Evolutionary conservation across 495 filamentous ascomycete species (phyloP), one percentile per base, ranked within the genome.

Genomic region (Friedmanniomyces simplex): DNA sequence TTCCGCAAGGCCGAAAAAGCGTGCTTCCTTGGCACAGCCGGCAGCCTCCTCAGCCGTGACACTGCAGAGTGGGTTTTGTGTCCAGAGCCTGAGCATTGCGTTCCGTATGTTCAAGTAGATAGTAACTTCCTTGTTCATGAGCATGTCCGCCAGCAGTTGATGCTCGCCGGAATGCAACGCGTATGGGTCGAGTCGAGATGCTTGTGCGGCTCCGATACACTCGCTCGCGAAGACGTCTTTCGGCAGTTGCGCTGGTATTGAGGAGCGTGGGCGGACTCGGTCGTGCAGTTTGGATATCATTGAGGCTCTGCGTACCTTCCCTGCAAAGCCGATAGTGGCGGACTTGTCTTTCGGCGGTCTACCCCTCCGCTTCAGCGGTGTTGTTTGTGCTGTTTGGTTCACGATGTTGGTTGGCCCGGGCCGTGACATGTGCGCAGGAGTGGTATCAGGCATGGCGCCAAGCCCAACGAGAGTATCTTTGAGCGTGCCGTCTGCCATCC

Each of bases 41-140:
- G 88, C 76, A 8, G 93, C 94, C 70, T 97, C 93, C 63, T 96
- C 87, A 30, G 82, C 78, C 16, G 83, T 87, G 22, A 99, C 90
- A 63, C 81, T 79, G 42, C 95, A 85, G 65, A 94, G 82, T 0
- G 93, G 88, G 69, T 99, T 96, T 59, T 83, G 79, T 12, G 86
- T 81, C 90, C 91, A 99, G 37, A 97, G 73, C 53, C 94, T 79
- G 26, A 99, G 72, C 60, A 97, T 95, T 3, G 90, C 89, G 70
- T 99, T 99, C 57, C 93, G 79, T 57, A 99, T 96, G 70, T 96
- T 96, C 30, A 99, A 72, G 69, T 97, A 99, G n/a, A 86, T 85
- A 11, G 93, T 95, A 54, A 97, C 89, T 66, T 99, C 91, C 32
- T 84, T 75, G 63, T 88, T 84, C 67, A 84, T 94, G 56, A 99